These are phyloP conservation scores for Mycosphaerella sp. DNA, from an alignment of 2,329 filamentous ascomycete genomes.

Conservation along the genomic window DNA sequence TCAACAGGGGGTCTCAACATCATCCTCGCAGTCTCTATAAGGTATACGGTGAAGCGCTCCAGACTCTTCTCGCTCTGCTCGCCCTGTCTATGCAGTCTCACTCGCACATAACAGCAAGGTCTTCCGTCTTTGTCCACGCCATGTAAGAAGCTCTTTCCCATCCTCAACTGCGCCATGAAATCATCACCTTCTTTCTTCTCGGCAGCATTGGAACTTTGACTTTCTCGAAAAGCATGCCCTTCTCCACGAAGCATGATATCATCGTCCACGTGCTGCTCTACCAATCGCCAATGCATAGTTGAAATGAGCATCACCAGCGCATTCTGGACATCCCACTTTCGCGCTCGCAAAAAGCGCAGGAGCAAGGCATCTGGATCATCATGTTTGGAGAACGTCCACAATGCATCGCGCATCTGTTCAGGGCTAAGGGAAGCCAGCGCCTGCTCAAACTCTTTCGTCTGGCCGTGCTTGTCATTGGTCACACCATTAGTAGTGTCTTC, in stretches of 20 bases:
- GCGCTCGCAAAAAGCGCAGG: slow-evolving; percentile 76
- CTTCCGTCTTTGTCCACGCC: slow-evolving; percentile 77
- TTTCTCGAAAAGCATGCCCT: slow-evolving; percentile 55
- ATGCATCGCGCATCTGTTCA: slow-evolving; percentile 69
- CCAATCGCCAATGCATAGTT: slow-evolving; percentile 83
- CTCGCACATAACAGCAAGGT: slow-evolving; percentile 80
- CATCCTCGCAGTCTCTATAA: slow-evolving; percentile 90
- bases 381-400: slow-evolving; percentile 94
- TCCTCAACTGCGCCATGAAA: slow-evolving; percentile 74
- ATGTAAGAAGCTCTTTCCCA: slow-evolving; percentile 92
- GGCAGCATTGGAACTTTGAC: slow-evolving; percentile 53
- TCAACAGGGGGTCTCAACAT: slow-evolving; percentile 74
- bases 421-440: slow-evolving; percentile 71
- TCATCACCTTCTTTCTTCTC: slow-evolving; percentile 66
- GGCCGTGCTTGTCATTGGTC: slow-evolving; percentile 83
- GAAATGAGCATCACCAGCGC: slow-evolving; percentile 91
- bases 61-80: slow-evolving; percentile 77
- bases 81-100: slow-evolving; percentile 71
- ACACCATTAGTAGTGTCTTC: slow-evolving; percentile 43
- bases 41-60: slow-evolving; percentile 85
- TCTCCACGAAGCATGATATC: slow-evolving; percentile 79
- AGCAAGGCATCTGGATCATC: slow-evolving; percentile 85
- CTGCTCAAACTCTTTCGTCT: slow-evolving; percentile 78
- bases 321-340: slow-evolving; percentile 93
- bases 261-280: slow-evolving; percentile 80